Percentiles rank a stretch among this genome's conserved stretches.
These are phyloP conservation scores for Coemansia asiatica DNA, from an alignment of 192 early-diverging fungal genomes.

Conservation along the genomic window DNA sequence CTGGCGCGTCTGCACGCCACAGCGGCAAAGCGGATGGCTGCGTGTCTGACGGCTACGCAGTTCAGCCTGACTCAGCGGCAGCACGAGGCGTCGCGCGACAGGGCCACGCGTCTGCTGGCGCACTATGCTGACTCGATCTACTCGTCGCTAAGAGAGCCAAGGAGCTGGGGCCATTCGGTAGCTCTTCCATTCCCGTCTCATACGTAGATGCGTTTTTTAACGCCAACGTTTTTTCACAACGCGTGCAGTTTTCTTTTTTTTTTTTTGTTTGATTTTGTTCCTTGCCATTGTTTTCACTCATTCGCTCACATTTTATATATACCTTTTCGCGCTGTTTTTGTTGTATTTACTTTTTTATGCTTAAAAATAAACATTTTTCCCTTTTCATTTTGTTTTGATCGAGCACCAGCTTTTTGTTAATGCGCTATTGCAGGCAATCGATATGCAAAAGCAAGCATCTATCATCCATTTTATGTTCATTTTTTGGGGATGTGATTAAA, in stretches of 20 bases:
- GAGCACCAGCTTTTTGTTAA: neutral
- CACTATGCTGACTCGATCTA: conserved; percentile 39
- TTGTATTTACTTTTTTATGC: conserved; percentile 8
- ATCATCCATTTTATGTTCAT: too few species aligned
- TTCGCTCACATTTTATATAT: neutral
- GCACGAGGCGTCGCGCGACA: conserved; percentile 42
- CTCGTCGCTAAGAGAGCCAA: conserved; percentile 38
- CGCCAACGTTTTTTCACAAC: neutral
- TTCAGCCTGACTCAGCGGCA: conserved; percentile 45
- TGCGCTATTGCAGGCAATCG: too few species aligned
- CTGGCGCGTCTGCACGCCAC: conserved; percentile 30
- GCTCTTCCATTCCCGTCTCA: conserved; percentile 27
- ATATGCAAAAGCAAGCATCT: too few species aligned
- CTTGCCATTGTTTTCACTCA: neutral
- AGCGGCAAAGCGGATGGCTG: conserved; percentile 37
- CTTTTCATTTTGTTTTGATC: neutral
- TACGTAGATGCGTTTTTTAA: neutral
- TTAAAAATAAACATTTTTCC: neutral
- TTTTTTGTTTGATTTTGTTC: neutral
- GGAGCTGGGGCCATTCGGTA: conserved; percentile 51
- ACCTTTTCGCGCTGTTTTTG: conserved; percentile 3
- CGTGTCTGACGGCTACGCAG: conserved; percentile 31
- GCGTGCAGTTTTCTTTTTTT: neutral
- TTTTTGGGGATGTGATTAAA: too few species aligned
- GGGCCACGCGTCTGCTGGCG: conserved; percentile 33